Base-by-base conservation (phyloP, 2,329 filamentous ascomycete species). In the Colletotrichum sp. region DNA sequence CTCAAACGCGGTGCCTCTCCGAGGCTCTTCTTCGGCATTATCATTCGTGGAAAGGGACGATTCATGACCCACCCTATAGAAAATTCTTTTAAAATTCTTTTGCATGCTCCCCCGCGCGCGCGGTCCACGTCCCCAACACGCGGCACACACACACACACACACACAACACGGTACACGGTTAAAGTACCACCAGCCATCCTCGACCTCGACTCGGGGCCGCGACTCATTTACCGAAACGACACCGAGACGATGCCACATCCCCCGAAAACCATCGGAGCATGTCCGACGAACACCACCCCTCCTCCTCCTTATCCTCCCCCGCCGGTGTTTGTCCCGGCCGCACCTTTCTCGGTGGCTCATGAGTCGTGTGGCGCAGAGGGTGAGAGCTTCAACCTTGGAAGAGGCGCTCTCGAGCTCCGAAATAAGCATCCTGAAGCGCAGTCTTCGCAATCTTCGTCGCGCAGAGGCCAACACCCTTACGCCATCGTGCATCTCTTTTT, bases 361-460 rank as follows among this genome's bases (percentile, higher is more conserved):
- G 57, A 91, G 57, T 70, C 57, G 68, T 70, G 68, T 52, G 44
- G 65, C 65, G 44, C 65, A 68, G 24, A 44, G 13, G 16, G 12
- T 30, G 16, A 62, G 21, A 21, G 18, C 55, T 26, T 34, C 24
- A 32, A 24, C 49, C 70, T 66, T 75, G 72, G 67, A 60, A 66
- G 67, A 75, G 68, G 60, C 32, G 72, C n/a, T 12, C 21, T 67
- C 24, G 9, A 57, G 30, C 39, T 60, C 72, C 26, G 21, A 62
- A 71, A 66, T 5, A 24, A 60, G 72, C 62, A 72, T 44, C 18
- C 55, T 72, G 69, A 72, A 75, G 72, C 72, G 69, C 72, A 36
- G 6, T 49, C 44, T 21, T 21, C 39, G 44, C 44, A 52, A 52
- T 52, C 44, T 52, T 52, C 44, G 44, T 49, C 10, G 44, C 44